Percentiles rank a stretch among this genome's conserved stretches.
These are phyloP conservation scores for Kickxella alabastrina DNA, from an alignment of 192 early-diverging fungal species.

Conservation along the genomic window DNA sequence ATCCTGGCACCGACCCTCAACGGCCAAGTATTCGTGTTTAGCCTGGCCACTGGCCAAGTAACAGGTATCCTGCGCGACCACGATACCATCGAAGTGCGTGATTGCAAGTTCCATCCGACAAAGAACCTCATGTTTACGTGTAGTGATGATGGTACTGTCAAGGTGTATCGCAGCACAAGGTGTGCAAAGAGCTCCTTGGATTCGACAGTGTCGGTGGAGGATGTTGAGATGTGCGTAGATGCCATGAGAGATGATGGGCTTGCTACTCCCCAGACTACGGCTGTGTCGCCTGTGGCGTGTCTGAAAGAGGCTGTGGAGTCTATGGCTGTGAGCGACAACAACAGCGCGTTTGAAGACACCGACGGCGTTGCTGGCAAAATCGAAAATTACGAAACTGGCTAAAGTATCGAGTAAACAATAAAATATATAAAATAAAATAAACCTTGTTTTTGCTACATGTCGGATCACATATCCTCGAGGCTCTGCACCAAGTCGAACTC, in stretches of 20 bases:
- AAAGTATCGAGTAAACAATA: too few relatives aligned
- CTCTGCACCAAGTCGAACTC: slow-evolving; percentile 35
- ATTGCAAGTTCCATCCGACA: slow-evolving; percentile 85
- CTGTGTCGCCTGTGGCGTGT: slow-evolving; percentile 32
- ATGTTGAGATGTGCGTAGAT: slow-evolving; percentile 2
- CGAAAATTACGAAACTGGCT: not conserved
- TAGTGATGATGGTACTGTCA: slow-evolving; percentile 73
- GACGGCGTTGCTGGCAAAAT: not conserved
- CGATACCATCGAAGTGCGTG: slow-evolving; percentile 89
- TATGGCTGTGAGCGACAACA: slow-evolving; percentile 28
- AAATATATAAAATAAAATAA: not conserved
- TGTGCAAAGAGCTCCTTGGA: slow-evolving; percentile 4
- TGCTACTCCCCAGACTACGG: slow-evolving; percentile 22
- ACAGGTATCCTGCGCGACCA: slow-evolving; percentile 81
- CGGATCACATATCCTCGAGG: slow-evolving; percentile 22
- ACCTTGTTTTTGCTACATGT: not conserved
- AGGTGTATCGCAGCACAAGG: slow-evolving; percentile 49
- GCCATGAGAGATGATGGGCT: not conserved
- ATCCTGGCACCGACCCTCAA: slow-evolving; percentile 85
- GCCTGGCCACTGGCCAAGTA: slow-evolving; percentile 71
- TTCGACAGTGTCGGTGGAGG: not conserved
- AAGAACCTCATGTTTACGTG: slow-evolving; percentile 77
- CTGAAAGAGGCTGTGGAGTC: slow-evolving; percentile 42
- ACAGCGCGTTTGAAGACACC: not conserved
- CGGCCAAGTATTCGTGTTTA: slow-evolving; percentile 83